A percentile compares a stretch with the other conserved stretches of the same genome.
Evolutionary conservation across 176 grass and related monocot species (phyloP).

Genomic region (Oryza coarctata): DNA sequence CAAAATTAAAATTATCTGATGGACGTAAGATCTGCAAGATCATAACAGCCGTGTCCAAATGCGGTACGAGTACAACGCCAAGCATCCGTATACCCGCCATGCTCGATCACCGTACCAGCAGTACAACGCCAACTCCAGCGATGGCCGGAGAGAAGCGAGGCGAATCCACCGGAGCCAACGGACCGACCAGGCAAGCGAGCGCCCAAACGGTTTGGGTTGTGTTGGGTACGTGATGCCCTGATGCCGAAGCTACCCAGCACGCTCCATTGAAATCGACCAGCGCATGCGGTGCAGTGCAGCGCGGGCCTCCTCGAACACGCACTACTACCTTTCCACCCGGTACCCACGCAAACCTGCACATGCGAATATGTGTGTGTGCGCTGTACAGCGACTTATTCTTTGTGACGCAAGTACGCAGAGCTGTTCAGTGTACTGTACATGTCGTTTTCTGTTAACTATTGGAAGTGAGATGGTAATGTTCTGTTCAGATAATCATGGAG

Average conservation of each 20-base stretch:
- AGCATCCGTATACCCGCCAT: not conserved
- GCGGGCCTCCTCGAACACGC: not conserved
- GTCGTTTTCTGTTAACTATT: not conserved
- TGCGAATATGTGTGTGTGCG: not conserved
- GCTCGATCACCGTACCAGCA: not conserved
- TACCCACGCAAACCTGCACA: not conserved
- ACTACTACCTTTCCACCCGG: not conserved
- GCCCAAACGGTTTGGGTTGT: not conserved
- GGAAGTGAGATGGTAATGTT: not conserved
- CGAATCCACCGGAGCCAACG: not conserved
- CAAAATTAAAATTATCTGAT: too few species aligned
- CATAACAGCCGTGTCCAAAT: too few species aligned
- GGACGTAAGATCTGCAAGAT: too few species aligned
- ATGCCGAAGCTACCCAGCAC: not conserved
- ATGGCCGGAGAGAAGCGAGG: not conserved
- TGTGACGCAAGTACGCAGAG: too few species aligned
- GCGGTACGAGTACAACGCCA: not conserved
- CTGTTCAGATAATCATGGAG: not conserved
- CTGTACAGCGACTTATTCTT: too few species aligned
- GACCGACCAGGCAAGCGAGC: not conserved
- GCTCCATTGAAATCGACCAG: not conserved
- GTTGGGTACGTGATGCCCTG: constrained; percentile 2
- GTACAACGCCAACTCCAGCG: not conserved
- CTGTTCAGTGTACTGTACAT: not conserved
- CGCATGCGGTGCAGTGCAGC: not conserved